Percentiles rank a stretch among this genome's conserved stretches.
Evolutionary conservation across 2,329 filamentous ascomycete genomes (phyloP).

Genomic region (Rosellinia necatrix): DNA sequence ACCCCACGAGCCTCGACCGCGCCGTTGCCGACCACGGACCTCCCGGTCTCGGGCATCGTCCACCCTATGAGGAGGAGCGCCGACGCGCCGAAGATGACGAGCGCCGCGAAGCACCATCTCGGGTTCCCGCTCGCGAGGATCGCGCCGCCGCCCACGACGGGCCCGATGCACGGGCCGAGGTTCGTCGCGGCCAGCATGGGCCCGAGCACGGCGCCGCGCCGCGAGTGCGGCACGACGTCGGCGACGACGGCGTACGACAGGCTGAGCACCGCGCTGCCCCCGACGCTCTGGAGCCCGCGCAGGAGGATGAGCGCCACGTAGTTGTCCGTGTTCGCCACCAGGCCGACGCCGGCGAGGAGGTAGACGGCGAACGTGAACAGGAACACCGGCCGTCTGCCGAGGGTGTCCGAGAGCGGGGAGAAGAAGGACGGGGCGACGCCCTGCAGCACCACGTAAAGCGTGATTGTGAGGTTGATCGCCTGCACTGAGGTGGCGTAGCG

Average conservation of each 20-base stretch:
- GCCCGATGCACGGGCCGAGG: conserved; percentile 14
- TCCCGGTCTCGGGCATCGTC: conserved; percentile 20
- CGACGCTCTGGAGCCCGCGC: conserved; percentile 24
- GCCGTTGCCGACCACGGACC: conserved; percentile 25
- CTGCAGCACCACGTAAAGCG: conserved; percentile 50
- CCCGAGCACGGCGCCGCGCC: conserved; percentile 17
- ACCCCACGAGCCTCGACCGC: conserved; percentile 12
- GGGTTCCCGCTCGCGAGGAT: conserved; percentile 3
- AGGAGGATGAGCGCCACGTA: conserved; percentile 21
- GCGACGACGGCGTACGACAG: conserved; percentile 22
- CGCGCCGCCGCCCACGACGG: conserved; percentile 23
- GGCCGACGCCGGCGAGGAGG: conserved; percentile 55
- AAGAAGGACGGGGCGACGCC: conserved; percentile 48
- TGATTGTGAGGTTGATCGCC: conserved; percentile 45
- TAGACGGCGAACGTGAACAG: conserved; percentile 49
- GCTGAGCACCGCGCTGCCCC: conserved; percentile 4
- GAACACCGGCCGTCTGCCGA: conserved; percentile 49
- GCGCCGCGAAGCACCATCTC: conserved; percentile 17
- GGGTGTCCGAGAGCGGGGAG: conserved; percentile 9
- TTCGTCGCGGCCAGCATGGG: conserved; percentile 19
- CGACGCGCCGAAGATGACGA: conserved; percentile 16
- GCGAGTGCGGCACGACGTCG: conserved; percentile 10
- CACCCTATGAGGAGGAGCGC: conserved; percentile 11
- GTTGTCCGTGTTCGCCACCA: conserved; percentile 31
- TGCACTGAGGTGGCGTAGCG: conserved; percentile 32